A percentile compares a stretch with the other conserved stretches of the same genome.
Conservation (phyloP, 2,329 filamentous ascomycete species). For the Ilyonectria sp. region DNA sequence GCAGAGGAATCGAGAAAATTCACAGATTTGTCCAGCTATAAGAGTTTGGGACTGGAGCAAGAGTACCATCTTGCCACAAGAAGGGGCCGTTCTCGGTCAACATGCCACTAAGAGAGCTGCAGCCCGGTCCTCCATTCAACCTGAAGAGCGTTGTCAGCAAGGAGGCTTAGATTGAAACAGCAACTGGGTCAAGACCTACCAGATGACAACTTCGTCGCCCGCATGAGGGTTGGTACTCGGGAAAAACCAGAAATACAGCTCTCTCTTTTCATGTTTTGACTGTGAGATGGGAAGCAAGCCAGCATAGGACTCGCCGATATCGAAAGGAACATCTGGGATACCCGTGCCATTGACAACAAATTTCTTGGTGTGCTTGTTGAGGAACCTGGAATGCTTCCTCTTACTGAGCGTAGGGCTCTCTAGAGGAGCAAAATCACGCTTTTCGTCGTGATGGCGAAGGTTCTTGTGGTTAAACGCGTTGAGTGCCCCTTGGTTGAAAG, state of each 20-base stretch:
- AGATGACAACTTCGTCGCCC: constrained; percentile 74
- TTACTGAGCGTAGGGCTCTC: constrained; percentile 25
- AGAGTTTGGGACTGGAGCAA: constrained; percentile 73
- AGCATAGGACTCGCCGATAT: constrained; percentile 77
- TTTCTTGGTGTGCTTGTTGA: constrained; percentile 48
- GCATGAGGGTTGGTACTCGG: constrained; percentile 67
- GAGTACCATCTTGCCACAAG: constrained; percentile 79
- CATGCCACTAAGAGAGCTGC: constrained; percentile 55
- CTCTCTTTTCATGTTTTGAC: constrained; percentile 61
- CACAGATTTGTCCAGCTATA: constrained; percentile 81
- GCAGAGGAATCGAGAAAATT: background rate
- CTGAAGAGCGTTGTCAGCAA: constrained; percentile 70
- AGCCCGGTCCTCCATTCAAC: constrained; percentile 54
- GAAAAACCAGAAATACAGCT: constrained; percentile 79
- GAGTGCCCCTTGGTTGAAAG: constrained; percentile 42
- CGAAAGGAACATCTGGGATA: constrained; percentile 79
- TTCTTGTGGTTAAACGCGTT: constrained; percentile 39
- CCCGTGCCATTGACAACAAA: constrained; percentile 75
- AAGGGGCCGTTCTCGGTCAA: constrained; percentile 86
- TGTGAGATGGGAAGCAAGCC: constrained; percentile 72
- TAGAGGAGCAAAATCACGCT: constrained; percentile 14
- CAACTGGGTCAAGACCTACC: constrained; percentile 48
- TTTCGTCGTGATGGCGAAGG: constrained; percentile 31
- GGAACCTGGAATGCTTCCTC: constrained; percentile 37
- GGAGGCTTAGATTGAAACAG: background rate